Base-by-base conservation (phyloP, 2,329 filamentous ascomycete genomes). In the Penicillium sp. region DNA sequence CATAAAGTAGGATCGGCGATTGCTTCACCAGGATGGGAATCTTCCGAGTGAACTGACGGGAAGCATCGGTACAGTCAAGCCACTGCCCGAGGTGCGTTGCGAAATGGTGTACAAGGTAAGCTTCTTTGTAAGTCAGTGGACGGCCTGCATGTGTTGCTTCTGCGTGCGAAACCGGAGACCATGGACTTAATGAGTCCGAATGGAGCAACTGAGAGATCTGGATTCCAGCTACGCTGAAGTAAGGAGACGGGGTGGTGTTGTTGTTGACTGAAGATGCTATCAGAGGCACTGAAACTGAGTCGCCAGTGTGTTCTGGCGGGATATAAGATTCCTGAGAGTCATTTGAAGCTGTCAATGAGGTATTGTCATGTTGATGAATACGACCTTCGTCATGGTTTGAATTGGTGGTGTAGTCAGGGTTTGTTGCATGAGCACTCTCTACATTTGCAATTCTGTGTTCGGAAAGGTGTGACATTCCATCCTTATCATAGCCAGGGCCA, bases 41-140 rank as follows among this genome's bases (percentile, higher is more conserved):
- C 38, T 53, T 53, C 26, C 47, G 51, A 18, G 47, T 53, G 38
- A 53, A 53, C 47, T 53, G 51, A n/a, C 47, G 51, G 21, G 51
- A 50, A n/a, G 51, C 51, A 12, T 53, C 51, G 29, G 51, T 53
- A 36, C 51, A 53, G 47, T 53, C 51, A n/a, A 53, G 51, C 51
- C 51, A 53, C 16, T 42, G 18, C 21, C 51, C 51, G 36, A 53
- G 51, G 24, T 50, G 51, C 47, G 46, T 49, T 21, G 51, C 51
- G 36, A 53, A 53, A 47, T 53, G 47, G 29, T 53, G 51, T 42
- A 53, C 51, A 12, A 50, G 46, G 23, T 53, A 53, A 49, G 51
- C 51, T 46, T 53, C 51, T 42, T 36, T 50, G 28, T 53, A 45
- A 16, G 51, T 50, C 46, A 53, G 36, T 42, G 51, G 47, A 36